A percentile compares a stretch with the other conserved stretches of the same genome.
Conservation (phyloP, 805 yeast species). For the Tetrapisispora phaffii region DNA sequence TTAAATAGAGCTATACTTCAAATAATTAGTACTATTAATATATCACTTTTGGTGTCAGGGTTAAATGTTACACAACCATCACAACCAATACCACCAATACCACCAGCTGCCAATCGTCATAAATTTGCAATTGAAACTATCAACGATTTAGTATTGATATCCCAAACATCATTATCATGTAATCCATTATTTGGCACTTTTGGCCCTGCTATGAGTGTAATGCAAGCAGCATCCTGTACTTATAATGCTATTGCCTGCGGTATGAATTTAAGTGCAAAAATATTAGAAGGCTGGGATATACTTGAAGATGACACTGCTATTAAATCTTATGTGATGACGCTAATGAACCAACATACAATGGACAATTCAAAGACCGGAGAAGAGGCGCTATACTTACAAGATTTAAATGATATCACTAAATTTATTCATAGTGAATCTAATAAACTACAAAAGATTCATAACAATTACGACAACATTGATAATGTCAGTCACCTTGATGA, state of each 20-base stretch:
- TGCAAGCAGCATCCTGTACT: constrained; percentile 1
- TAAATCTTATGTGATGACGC: not conserved
- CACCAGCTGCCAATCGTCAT: not conserved
- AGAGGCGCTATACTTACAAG: not conserved
- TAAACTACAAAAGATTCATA: not conserved
- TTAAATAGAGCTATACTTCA: too few relatives aligned
- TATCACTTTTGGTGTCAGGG: not conserved
- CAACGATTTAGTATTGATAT: not conserved
- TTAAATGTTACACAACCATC: not conserved
- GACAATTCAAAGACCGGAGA: not conserved
- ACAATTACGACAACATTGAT: not conserved
- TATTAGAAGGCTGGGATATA: constrained; percentile 3
- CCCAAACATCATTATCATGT: constrained; percentile 2
- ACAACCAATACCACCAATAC: too few relatives aligned
- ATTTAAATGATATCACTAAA: not conserved
- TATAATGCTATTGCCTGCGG: constrained; percentile 2
- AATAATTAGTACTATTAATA: not conserved
- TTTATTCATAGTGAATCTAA: not conserved
- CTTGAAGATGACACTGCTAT: not conserved
- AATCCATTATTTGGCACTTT: constrained; percentile 2
- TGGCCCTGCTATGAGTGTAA: not conserved
- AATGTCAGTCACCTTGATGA: not conserved
- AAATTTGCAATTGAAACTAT: constrained; percentile 1
- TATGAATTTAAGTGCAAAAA: constrained; percentile 1
- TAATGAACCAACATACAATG: not conserved